phyloP scores from a whole-genome alignment of 1,284 basidiomycete genomes.

The Ceratobasidium sp. region DNA sequence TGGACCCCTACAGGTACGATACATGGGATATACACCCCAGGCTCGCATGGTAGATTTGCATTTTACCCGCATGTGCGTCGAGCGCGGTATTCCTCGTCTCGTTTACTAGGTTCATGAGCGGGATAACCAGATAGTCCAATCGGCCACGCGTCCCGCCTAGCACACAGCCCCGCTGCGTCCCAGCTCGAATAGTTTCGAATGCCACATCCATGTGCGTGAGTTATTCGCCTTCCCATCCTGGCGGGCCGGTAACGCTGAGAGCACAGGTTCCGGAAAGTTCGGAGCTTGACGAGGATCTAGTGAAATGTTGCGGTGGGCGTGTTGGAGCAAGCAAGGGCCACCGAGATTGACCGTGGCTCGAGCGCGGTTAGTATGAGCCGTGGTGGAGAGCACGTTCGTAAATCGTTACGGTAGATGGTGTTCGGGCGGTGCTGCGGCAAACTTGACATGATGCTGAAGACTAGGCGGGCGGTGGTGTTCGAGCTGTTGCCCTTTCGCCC shows the following conservation, averaged over 20 bases:
- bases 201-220: conserved; percentile 9
- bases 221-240: conserved; percentile 46
- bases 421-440: conserved; percentile 67
- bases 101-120: conserved; percentile 57
- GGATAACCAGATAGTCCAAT: conserved; percentile 60
- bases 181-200: conserved; percentile 57
- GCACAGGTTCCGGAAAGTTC: not conserved
- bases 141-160: conserved; percentile 60
- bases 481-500: not conserved
- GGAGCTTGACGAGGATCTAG: too few relatives aligned
- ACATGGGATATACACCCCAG: conserved; percentile 57
- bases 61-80: conserved; percentile 18
- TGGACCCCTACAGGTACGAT: not conserved
- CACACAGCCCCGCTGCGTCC: conserved; percentile 60
- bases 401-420: conserved; percentile 63
- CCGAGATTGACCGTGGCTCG: too few relatives aligned
- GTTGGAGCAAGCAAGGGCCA: too few relatives aligned
- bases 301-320: too few relatives aligned
- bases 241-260: conserved; percentile 13
- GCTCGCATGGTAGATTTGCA: conserved; percentile 54
- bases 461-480: conserved; percentile 30
- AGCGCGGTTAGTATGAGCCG: not conserved
- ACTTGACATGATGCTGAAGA: conserved; percentile 61
- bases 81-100: conserved; percentile 54
- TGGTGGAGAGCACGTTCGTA: not conserved